These are phyloP conservation scores for Diplosphaera chodatii DNA, from an alignment of 139 green algal genomes.

Conservation along the genomic window DNA sequence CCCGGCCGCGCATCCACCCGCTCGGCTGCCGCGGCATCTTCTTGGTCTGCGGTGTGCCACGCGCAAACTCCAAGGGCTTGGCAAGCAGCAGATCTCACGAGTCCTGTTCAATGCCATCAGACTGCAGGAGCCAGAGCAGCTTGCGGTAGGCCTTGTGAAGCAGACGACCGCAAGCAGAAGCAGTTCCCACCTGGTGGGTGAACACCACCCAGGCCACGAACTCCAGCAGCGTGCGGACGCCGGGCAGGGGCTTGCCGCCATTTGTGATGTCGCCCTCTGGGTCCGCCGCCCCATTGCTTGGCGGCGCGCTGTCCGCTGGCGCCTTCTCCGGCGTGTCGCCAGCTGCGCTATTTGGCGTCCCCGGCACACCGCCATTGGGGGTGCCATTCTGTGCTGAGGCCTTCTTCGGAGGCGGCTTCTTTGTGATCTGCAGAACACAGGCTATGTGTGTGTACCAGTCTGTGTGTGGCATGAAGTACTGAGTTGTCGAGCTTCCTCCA, in stretches of 20 bases:
- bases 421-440: neutral
- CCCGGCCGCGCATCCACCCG: conserved; percentile 13
- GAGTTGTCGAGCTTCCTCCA: too few relatives aligned
- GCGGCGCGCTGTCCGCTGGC: neutral
- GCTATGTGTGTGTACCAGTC: too few relatives aligned
- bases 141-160: too few relatives aligned
- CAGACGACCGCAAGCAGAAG: too few relatives aligned
- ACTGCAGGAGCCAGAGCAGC: too few relatives aligned
- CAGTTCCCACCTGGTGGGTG: neutral
- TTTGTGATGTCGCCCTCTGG: neutral
- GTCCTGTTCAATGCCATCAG: too few relatives aligned
- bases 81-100: too few relatives aligned
- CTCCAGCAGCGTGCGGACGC: conserved; percentile 15
- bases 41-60: neutral
- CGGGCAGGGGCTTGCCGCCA: neutral
- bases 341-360: neutral
- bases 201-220: conserved; percentile 21
- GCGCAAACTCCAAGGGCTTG: too few relatives aligned
- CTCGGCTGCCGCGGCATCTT: neutral
- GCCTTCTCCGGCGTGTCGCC: too few relatives aligned
- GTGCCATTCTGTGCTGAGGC: neutral
- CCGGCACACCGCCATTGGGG: neutral
- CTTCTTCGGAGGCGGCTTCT: neutral
- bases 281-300: neutral
- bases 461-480: too few relatives aligned